These are phyloP conservation scores for Candida sp. DNA, from an alignment of 1,139 yeast genomes.

Conservation along the genomic window DNA sequence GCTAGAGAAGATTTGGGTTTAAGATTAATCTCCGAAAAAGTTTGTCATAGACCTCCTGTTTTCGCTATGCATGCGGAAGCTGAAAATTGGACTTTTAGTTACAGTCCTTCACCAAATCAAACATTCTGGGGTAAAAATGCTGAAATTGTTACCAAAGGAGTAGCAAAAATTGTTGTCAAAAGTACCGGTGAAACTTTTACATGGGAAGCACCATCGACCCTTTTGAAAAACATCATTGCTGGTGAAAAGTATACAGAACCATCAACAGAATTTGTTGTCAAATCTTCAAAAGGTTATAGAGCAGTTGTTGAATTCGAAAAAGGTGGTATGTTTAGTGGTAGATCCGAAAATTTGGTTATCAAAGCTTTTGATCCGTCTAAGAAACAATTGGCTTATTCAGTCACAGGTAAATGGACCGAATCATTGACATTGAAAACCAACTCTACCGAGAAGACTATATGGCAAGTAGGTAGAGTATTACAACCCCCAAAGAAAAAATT, in stretches of 20 bases:
- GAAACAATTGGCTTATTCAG: slow-evolving; percentile 37
- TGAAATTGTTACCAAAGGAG: slow-evolving; percentile 77
- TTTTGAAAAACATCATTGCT: slow-evolving; percentile 83
- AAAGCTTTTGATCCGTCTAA: slow-evolving; percentile 43
- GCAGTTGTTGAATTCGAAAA: slow-evolving; percentile 73
- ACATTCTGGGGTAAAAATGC: slow-evolving; percentile 95
- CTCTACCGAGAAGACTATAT: slow-evolving; percentile 46
- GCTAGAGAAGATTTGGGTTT: slow-evolving; percentile 76
- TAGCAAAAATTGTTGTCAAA: slow-evolving; percentile 52
- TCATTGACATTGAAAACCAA: slow-evolving; percentile 42
- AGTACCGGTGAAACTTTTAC: slow-evolving; percentile 67
- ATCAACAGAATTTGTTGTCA: slow-evolving; percentile 60
- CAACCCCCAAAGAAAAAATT: slow-evolving; percentile 58
- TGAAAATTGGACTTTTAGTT: slow-evolving; percentile 69
- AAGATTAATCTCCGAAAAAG: slow-evolving; percentile 74
- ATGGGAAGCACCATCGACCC: slow-evolving; percentile 81
- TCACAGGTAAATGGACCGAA: slow-evolving; percentile 79
- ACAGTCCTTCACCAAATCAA: slow-evolving; percentile 77
- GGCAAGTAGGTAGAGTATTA: slow-evolving; percentile 70
- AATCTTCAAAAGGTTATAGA: slow-evolving; percentile 62
- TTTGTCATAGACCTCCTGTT: slow-evolving; percentile 76
- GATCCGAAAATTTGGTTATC: slow-evolving; percentile 76
- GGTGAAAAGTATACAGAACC: slow-evolving; percentile 97
- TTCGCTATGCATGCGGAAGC: slow-evolving; percentile 80
- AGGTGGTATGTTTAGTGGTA: slow-evolving; percentile 77